Evolutionary conservation across 352 stramenopile species (phyloP).

Genomic region (Globisporangium sylvaticum): DNA sequence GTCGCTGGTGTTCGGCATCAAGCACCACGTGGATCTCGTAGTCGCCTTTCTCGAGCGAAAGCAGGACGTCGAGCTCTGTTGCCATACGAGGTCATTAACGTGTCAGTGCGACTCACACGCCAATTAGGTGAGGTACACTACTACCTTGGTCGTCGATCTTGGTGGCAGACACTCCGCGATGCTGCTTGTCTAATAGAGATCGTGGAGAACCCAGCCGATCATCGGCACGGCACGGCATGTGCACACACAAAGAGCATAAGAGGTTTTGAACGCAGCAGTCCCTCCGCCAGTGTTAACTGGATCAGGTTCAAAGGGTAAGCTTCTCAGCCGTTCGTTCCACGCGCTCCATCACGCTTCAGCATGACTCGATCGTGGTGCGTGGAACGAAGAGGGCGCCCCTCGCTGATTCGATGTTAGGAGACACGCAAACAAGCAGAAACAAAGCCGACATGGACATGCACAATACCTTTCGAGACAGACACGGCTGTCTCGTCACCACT

Average conservation of each 20-base stretch:
- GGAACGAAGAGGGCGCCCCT: constrained; percentile 41
- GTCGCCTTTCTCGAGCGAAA: constrained; percentile 15
- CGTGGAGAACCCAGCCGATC: neutral
- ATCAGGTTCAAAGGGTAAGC: constrained; percentile 62
- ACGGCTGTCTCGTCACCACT: neutral
- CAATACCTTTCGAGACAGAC: constrained; percentile 16
- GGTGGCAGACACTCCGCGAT: neutral
- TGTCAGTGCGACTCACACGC: neutral
- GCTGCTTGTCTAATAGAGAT: neutral
- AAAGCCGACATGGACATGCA: neutral
- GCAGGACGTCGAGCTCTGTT: constrained; percentile 19
- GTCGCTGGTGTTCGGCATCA: neutral
- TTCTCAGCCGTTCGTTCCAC: constrained; percentile 44
- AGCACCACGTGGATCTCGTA: constrained; percentile 22
- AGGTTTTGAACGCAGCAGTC: constrained; percentile 37
- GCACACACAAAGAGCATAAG: constrained; percentile 25
- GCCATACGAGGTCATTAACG: neutral
- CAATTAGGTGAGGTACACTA: too few relatives aligned
- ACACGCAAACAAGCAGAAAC: neutral
- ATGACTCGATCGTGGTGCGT: neutral
- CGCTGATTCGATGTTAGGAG: constrained; percentile 40
- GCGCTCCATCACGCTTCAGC: neutral
- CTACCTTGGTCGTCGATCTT: constrained; percentile 6
- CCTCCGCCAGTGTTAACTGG: constrained; percentile 61
- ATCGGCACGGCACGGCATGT: neutral